Base-by-base conservation (phyloP, 192 early-diverging fungal species). In the Backusella luteola region DNA sequence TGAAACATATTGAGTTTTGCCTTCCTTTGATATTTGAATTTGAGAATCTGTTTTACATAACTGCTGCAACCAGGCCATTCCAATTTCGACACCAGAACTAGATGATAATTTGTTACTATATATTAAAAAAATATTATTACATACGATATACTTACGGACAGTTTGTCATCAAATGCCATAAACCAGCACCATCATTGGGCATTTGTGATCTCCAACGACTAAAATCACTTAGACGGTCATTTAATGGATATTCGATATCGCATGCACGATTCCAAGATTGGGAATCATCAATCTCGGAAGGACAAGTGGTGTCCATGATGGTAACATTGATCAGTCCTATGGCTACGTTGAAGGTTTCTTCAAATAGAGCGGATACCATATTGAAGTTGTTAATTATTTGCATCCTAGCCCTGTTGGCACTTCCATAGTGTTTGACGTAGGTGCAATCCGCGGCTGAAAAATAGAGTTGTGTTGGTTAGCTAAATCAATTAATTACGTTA, bases 161-260 rank as follows among this genome's bases (percentile, higher is more conserved):
- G 67, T 88, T 87, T 14, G 96, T 96, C 95, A 98, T 92, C 73
- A 98, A 82, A 80, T 97, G 96, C 97, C 97, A 98, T 49, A 98
- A 84, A 7, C 94, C 95, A 2, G 89, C 88, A 8, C 91, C 87
- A 81, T 96, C 95, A 21, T 85, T 78, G 15, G 85, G 84, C n/a
- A 87, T 82, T 9, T 73, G 71, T 7, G 93, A 93, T 70, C 97
- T 86, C 97, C 97, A 98, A 21, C 84, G 41, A 68, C 92, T 93
- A 81, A 98, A 98, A 80, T 96, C 97, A 83, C 89, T 93, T 46
- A 98, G 80, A 8, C 96, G 89, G 34, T 86, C 46, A 41, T 89
- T 88, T 53, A 98, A 95, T 5, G 85, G 75, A 77, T 96, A 97
- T 21, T 68, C 32, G 32, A 83, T 73, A 29, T 87, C 84, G 80